phyloP scores from a whole-genome alignment of 2,329 filamentous ascomycete genomes.

The Fusarium paranaense region DNA sequence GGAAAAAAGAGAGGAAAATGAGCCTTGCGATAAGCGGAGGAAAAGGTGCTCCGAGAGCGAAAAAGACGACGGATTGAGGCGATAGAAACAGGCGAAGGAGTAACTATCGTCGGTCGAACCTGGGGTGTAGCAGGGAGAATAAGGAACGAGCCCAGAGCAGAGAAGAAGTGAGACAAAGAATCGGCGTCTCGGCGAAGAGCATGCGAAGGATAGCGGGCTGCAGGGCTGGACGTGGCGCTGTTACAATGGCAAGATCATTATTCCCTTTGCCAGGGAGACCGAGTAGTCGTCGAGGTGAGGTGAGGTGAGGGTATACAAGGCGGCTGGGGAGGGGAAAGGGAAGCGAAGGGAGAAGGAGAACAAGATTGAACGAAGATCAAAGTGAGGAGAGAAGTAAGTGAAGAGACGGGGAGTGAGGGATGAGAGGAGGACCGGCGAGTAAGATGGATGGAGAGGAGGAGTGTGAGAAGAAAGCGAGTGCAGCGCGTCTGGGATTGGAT shows the following conservation, averaged over 20 bases:
- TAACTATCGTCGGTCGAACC: constrained; percentile 37
- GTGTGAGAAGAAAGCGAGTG: constrained; percentile 21
- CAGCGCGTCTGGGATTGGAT: constrained; percentile 43
- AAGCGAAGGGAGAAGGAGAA: constrained; percentile 25
- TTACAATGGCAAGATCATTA: constrained; percentile 45
- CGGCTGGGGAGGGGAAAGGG: constrained; percentile 23
- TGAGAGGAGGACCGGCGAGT: constrained; percentile 34
- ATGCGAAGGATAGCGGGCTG: constrained; percentile 41
- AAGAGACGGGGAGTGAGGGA: constrained; percentile 14
- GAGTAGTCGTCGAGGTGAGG: constrained; percentile 31
- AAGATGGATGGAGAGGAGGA: constrained; percentile 19
- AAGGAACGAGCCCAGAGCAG: constrained; percentile 42
- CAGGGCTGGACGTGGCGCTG: constrained; percentile 41
- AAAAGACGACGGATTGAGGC: constrained; percentile 16
- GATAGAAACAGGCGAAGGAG: constrained; percentile 32
- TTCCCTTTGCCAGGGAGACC: constrained; percentile 38
- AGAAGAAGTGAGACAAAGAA: constrained; percentile 48
- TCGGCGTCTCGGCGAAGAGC: constrained; percentile 44
- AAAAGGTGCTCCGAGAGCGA: constrained; percentile 16
- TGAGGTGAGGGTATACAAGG: constrained; percentile 30
- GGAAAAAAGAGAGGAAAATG: constrained; percentile 20
- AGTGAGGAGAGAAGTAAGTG: constrained; percentile 37
- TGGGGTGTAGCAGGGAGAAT: constrained; percentile 42
- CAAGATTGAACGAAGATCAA: constrained; percentile 37
- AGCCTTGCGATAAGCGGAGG: constrained; percentile 14